A percentile compares a stretch with the other conserved stretches of the same genome.
Evolutionary conservation across 306 rosid genomes (phyloP).

Genomic region (Oxytropis ochrocephala): DNA sequence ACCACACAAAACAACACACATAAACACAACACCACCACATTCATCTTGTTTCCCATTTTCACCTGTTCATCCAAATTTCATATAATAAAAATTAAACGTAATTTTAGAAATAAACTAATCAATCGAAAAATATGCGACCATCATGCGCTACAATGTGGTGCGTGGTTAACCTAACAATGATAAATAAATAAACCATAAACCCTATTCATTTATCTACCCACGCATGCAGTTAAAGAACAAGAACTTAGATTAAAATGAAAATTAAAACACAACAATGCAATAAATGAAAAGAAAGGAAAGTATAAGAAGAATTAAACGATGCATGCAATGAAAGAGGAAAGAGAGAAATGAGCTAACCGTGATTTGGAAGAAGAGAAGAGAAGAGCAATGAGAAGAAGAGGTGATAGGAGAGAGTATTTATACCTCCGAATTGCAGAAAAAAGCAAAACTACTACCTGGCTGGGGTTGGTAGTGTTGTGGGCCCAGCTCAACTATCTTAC

Average conservation of each 20-base stretch:
- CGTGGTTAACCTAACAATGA: background rate
- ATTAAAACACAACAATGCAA: background rate
- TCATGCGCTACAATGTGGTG: too few species aligned
- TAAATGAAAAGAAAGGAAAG: background rate
- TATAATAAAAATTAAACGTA: background rate
- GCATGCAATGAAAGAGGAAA: slow-evolving; percentile 4
- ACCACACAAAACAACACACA: slow-evolving; percentile 44
- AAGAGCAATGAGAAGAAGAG: background rate
- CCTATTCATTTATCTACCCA: background rate
- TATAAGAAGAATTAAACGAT: background rate
- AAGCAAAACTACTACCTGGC: background rate
- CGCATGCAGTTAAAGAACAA: background rate
- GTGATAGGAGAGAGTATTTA: slow-evolving; percentile 13
- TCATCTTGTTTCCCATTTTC: slow-evolving; percentile 44
- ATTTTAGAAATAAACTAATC: background rate
- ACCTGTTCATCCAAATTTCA: slow-evolving; percentile 30
- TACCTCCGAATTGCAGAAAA: background rate
- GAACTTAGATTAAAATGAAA: background rate
- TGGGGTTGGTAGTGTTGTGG: slow-evolving; percentile 22
- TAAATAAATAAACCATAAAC: background rate
- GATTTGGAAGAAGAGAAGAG: background rate
- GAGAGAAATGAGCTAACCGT: background rate
- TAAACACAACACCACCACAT: slow-evolving; percentile 33
- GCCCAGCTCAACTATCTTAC: slow-evolving; percentile 18
- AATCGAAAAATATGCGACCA: background rate